phyloP scores from a whole-genome alignment of 495 filamentous ascomycete species.

The Penicillium fimorum region DNA sequence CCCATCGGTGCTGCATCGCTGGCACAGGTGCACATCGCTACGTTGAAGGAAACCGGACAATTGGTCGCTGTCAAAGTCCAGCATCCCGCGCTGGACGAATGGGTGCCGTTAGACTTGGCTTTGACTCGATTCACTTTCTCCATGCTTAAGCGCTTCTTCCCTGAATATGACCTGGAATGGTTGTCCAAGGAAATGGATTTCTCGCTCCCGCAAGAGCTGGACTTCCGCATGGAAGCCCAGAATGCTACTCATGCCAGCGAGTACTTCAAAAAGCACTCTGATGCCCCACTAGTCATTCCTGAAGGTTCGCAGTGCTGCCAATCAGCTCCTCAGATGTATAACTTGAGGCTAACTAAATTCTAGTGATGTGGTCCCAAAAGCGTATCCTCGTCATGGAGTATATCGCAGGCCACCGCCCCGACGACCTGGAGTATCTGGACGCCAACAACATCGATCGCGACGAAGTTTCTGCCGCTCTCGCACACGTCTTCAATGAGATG shows the following conservation, averaged over 20 bases:
- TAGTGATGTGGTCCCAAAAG: conserved; percentile 83
- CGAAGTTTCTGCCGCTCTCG: conserved; percentile 90
- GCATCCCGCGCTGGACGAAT: conserved; percentile 87
- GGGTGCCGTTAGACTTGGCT: conserved; percentile 83
- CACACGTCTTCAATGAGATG: conserved; percentile 98
- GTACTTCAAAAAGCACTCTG: conserved; percentile 70
- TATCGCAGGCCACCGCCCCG: conserved; percentile 79
- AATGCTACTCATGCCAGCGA: conserved; percentile 78
- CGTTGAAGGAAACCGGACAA: conserved; percentile 75
- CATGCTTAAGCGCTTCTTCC: conserved; percentile 88
- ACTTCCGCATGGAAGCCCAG: conserved; percentile 82
- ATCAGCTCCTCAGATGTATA: background rate
- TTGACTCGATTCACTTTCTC: conserved; percentile 88
- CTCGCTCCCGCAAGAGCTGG: conserved; percentile 85
- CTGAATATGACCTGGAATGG: conserved; percentile 97
- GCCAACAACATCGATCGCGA: conserved; percentile 84
- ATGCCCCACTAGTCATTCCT: conserved; percentile 81
- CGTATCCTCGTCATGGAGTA: conserved; percentile 96
- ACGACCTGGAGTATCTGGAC: conserved; percentile 87
- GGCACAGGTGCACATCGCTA: conserved; percentile 93
- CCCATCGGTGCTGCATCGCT: conserved; percentile 93
- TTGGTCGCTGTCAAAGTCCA: conserved; percentile 98
- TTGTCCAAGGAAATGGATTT: conserved; percentile 87
- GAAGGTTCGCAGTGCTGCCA: conserved; percentile 43
- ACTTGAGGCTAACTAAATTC: conserved; percentile 15